Evolutionary conservation across 768 basidiomycete genomes (phyloP).

Genomic region (Clavulina sp.): DNA sequence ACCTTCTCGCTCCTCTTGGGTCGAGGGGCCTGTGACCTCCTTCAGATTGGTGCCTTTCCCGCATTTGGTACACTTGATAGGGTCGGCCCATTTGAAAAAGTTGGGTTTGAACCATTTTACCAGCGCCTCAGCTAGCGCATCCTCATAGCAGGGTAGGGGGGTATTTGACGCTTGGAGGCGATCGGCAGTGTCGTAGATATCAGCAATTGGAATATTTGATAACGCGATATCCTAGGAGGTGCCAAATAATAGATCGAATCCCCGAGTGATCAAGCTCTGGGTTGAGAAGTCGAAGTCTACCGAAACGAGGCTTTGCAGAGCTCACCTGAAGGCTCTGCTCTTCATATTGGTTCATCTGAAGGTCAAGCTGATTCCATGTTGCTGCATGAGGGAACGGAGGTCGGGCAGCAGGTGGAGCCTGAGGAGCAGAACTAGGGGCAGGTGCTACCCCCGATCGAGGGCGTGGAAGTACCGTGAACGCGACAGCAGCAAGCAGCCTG

Average conservation of each 20-base stretch:
- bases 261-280: too few relatives aligned
- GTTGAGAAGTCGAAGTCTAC: neutral
- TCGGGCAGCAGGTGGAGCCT: neutral
- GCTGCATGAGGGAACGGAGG: neutral
- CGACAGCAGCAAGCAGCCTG: neutral
- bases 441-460: neutral
- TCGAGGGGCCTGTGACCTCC: constrained; percentile 11
- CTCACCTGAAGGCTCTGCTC: constrained; percentile 10
- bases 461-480: too few relatives aligned
- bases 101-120: constrained; percentile 23
- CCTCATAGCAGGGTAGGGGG: constrained; percentile 14
- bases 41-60: constrained; percentile 13
- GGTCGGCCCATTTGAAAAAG: constrained; percentile 26
- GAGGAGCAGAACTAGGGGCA: neutral
- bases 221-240: constrained; percentile 13
- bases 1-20: constrained; percentile 16
- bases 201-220: constrained; percentile 13
- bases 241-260: too few relatives aligned
- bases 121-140: constrained; percentile 20
- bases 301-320: neutral
- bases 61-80: constrained; percentile 22
- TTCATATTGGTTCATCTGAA: constrained; percentile 16
- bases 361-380: constrained; percentile 11
- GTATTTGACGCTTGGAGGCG: constrained; percentile 4
- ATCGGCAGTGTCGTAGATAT: constrained; percentile 13